Conservation (phyloP, 2,329 filamentous ascomycete genomes). For the Xylariaceae sp. region DNA sequence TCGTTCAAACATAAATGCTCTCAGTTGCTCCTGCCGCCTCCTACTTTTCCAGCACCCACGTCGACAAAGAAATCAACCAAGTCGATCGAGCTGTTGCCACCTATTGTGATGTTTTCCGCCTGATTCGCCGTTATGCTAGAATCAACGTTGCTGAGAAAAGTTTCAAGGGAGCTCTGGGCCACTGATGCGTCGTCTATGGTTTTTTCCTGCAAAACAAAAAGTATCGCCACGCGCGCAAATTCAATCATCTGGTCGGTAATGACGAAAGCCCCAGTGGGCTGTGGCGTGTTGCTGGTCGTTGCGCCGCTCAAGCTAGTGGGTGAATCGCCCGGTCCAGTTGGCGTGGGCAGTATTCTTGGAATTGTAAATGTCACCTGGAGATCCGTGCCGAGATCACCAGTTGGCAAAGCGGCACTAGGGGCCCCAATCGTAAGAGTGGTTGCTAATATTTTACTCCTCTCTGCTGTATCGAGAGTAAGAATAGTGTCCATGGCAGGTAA, state of each 20-base stretch:
- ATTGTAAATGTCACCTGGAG: conserved; percentile 23
- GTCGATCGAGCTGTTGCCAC: conserved; percentile 46
- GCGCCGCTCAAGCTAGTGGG: conserved; percentile 12
- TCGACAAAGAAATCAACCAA: conserved; percentile 46
- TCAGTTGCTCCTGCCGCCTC: conserved; percentile 23
- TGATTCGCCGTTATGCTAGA: conserved; percentile 33
- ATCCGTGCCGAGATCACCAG: conserved; percentile 20
- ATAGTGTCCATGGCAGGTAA: too few species aligned
- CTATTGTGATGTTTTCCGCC: conserved; percentile 41
- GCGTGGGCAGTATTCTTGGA: conserved; percentile 24
- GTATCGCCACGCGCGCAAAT: conserved; percentile 59
- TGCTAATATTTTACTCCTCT: conserved; percentile 29
- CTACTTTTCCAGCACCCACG: conserved; percentile 27
- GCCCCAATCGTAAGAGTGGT: conserved; percentile 29
- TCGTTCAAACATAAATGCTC: conserved; percentile 3
- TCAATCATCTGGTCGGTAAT: conserved; percentile 56
- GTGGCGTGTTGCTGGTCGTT: conserved; percentile 21
- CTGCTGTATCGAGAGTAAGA: conserved; percentile 12
- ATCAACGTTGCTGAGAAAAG: conserved; percentile 46
- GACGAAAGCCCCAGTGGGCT: conserved; percentile 39
- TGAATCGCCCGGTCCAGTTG: not conserved
- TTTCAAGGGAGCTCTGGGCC: conserved; percentile 53
- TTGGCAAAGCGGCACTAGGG: conserved; percentile 21
- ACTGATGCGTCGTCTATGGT: conserved; percentile 46
- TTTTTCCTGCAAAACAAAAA: conserved; percentile 58